Base-by-base conservation (phyloP, 148 eudicot species). In the Vaccinium vitisidaea region DNA sequence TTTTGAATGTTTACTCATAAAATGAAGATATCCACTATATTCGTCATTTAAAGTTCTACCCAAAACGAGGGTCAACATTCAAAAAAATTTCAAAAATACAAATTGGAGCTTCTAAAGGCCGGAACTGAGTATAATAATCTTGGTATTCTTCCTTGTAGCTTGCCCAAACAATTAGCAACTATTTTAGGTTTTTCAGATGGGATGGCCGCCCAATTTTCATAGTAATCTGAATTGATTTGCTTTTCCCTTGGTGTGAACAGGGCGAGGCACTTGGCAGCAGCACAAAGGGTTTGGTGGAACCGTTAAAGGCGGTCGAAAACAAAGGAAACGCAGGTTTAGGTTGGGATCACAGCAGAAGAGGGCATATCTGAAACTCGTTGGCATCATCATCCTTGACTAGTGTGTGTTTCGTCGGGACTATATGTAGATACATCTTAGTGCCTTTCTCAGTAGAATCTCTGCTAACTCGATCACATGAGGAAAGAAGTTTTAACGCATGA, bases 241-340 rank as follows among this genome's bases (percentile, higher is more conserved):
- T 77, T 79, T 63, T 75, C 52, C 32, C 50, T 30, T 50, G 49
- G 9, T 49, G 65, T 83, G 43, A 81, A 25, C 85, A 90, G 99
- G 98, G 99, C 10, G 92, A 94, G 82, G 92, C 93, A 78, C 96
- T 97, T n/a, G 99, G 99, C 19, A 87, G 83, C 88, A 90, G 92
- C 75, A 90, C 86, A 36, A 95, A 91, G 84, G 99, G 99, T 39
- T 84, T 97, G 90, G 86, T 49, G 53, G 92, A 94, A 80, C 98
- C 98, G 23, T 70, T 97, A 56, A 90, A 91, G 74, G 95, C 96
- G 13, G 88, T 87, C 80, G 99, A 94, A 84, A 95, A 95, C 88
- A 95, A 94, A 87, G 99, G 99, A 84, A 91, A 87, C 83, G 94
- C 99, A 48, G 99, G 99, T 83, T 87, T 97, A 81, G 99, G 99